phyloP scores from a whole-genome alignment of 164 flowering plant species.

The Litsea cubeba region DNA sequence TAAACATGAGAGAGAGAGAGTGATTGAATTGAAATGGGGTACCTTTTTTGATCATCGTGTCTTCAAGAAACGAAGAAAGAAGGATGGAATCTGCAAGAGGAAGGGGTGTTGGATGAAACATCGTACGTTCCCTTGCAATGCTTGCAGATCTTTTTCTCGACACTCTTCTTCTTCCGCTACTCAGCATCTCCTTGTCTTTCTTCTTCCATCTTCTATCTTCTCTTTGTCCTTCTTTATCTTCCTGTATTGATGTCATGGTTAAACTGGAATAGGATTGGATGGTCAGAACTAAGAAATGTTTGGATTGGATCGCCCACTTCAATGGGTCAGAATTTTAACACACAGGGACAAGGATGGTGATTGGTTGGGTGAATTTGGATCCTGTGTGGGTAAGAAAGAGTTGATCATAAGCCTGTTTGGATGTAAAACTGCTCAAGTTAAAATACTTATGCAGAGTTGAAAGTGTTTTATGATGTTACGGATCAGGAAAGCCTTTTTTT shows the following conservation, averaged over 20 bases:
- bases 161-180: conserved; percentile 10
- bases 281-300: no score
- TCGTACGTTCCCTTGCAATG: conserved; percentile 53
- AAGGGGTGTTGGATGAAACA: conserved; percentile 42
- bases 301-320: no score
- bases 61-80: conserved; percentile 92
- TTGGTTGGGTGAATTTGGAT: no score
- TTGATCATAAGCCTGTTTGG: no score
- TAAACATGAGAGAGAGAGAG: not conserved
- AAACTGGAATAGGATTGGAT: no score
- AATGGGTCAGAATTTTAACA: no score
- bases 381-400: no score
- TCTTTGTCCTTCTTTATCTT: not conserved
- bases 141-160: conserved; percentile 51
- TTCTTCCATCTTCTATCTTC: not conserved
- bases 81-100: conserved; percentile 85
- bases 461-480: not conserved
- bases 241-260: no score
- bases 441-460: no score
- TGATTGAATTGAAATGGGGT: not conserved
- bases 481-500: not conserved
- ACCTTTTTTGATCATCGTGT: conserved; percentile 94
- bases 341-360: no score
- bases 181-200: not conserved
- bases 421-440: no score